These are phyloP conservation scores for Caloboletus firmus DNA, from an alignment of 1,284 basidiomycete genomes.

Conservation along the genomic window DNA sequence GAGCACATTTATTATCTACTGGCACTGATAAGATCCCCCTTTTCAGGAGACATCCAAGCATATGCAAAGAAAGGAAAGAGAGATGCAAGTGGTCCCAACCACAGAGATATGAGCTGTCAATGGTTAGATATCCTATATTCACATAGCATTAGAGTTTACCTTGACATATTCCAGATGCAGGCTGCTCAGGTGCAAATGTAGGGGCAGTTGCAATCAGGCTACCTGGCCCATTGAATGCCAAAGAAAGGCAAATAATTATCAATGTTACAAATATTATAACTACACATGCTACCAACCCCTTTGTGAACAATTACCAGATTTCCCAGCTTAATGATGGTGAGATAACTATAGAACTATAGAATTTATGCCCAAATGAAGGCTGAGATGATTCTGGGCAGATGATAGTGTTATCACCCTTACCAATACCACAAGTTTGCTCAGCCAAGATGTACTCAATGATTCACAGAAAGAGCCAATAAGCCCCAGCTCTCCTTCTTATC, in stretches of 20 bases:
- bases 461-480: background rate
- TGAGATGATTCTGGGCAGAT: background rate
- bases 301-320: background rate
- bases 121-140: too few relatives aligned
- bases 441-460: background rate
- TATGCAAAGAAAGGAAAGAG: too few relatives aligned
- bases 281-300: background rate
- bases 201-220: background rate
- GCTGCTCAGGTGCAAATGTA: background rate
- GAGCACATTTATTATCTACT: too few relatives aligned
- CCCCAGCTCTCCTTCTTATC: background rate
- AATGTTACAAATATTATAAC: background rate
- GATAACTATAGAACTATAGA: background rate
- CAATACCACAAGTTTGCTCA: background rate
- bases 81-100: background rate
- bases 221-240: background rate
- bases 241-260: background rate
- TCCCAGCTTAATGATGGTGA: background rate
- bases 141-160: too few relatives aligned
- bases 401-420: background rate
- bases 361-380: too few relatives aligned
- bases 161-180: background rate
- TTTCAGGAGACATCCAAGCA: too few relatives aligned
- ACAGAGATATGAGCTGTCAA: background rate
- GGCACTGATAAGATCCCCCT: too few relatives aligned